Conservation (phyloP, 805 yeast genomes). For the Jamesozyma jinghongensis region DNA sequence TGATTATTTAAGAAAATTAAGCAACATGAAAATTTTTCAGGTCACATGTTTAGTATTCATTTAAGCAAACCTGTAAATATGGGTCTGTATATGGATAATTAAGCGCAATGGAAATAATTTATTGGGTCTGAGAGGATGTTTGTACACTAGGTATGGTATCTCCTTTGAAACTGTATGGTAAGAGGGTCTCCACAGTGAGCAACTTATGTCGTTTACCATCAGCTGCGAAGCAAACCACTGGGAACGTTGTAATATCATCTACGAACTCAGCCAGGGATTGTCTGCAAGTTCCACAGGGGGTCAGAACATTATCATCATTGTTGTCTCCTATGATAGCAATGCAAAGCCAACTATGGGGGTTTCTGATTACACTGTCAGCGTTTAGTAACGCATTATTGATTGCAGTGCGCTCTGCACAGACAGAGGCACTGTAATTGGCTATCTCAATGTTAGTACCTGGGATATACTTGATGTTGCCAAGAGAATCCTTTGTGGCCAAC, state of each 20-base stretch:
- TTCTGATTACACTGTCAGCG: background rate
- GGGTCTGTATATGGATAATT: too few species aligned
- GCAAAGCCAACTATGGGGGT: constrained; percentile 1
- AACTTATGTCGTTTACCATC: too few species aligned
- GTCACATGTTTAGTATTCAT: constrained; percentile 46
- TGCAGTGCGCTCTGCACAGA: constrained; percentile 72
- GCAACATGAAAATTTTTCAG: constrained; percentile 35
- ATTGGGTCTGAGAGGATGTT: too few species aligned
- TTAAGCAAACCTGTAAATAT: too few species aligned
- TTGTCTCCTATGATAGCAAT: constrained; percentile 6
- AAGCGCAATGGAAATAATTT: too few species aligned
- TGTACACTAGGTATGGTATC: too few species aligned
- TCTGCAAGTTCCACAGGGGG: constrained; percentile 94
- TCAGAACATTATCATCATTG: constrained; percentile 39
- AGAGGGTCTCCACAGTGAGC: too few species aligned
- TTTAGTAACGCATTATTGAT: constrained; percentile 45
- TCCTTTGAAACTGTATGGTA: too few species aligned
- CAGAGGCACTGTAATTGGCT: constrained; percentile 75
- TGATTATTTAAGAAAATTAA: too few species aligned
- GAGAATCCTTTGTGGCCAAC: constrained; percentile 35
- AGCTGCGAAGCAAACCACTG: constrained; percentile 36
- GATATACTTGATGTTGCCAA: constrained; percentile 36
- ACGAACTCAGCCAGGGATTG: constrained; percentile 83
- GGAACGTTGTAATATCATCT: constrained; percentile 32
- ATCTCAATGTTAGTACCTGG: constrained; percentile 88